Evolutionary conservation across 345 rosid genomes (phyloP).

Genomic region (Populus alba): DNA sequence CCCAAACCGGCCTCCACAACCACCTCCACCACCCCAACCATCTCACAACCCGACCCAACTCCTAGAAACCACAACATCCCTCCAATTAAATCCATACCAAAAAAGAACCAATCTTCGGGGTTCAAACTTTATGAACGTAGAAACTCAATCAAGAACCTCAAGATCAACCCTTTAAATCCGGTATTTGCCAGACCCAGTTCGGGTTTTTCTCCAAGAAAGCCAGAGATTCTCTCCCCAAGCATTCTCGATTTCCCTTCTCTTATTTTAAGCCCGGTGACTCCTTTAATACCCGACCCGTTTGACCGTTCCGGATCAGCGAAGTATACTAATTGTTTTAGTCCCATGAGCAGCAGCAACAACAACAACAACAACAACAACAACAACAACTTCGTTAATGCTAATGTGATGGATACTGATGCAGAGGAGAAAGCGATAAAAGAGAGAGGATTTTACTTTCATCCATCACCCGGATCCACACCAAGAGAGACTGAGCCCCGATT

Average conservation of each 20-base stretch:
- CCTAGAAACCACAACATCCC: slow-evolving; percentile 70
- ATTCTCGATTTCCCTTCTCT: slow-evolving; percentile 84
- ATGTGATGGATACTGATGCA: slow-evolving; percentile 28
- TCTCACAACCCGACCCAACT: slow-evolving; percentile 33
- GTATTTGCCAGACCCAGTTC: slow-evolving; percentile 41
- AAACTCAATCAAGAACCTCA: slow-evolving; percentile 78
- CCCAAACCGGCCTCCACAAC: slow-evolving; percentile 25
- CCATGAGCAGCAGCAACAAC: slow-evolving; percentile 3
- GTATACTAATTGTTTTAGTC: slow-evolving; percentile 17
- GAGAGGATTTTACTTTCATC: slow-evolving; percentile 83
- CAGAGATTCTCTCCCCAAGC: slow-evolving; percentile 88
- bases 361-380: neutral
- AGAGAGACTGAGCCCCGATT: slow-evolving; percentile 72
- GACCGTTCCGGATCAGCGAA: slow-evolving; percentile 54
- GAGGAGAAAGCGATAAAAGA: slow-evolving; percentile 89
- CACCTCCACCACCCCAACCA: neutral
- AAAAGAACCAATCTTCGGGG: slow-evolving; percentile 66
- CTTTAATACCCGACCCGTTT: slow-evolving; percentile 89
- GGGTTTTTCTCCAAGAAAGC: slow-evolving; percentile 68
- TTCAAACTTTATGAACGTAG: slow-evolving; percentile 91
- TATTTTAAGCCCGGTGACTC: slow-evolving; percentile 87
- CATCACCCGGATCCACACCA: slow-evolving; percentile 81
- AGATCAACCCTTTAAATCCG: slow-evolving; percentile 76
- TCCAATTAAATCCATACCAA: slow-evolving; percentile 83
- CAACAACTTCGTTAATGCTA: slow-evolving; percentile 1